These are phyloP conservation scores for Penicillium lagena DNA, from an alignment of 495 filamentous ascomycete genomes.

Conservation along the genomic window DNA sequence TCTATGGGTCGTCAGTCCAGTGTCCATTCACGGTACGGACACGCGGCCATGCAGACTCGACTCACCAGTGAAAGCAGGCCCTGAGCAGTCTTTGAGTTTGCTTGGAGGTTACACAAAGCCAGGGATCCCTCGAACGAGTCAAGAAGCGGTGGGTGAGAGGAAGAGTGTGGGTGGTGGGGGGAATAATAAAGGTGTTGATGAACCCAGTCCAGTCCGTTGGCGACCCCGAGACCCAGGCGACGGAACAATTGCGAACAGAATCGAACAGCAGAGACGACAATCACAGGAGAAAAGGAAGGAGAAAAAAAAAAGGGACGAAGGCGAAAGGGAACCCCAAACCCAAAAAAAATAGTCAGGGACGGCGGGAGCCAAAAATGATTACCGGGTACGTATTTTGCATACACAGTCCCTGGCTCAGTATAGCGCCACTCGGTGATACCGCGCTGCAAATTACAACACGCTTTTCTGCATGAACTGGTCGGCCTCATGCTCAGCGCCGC, in stretches of 20 bases:
- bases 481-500: background rate
- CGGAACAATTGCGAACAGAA: constrained; percentile 1
- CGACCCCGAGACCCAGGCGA: no score
- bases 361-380: no score
- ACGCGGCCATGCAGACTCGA: no score
- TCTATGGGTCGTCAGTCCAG: no score
- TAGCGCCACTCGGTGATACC: background rate
- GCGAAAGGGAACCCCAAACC: no score
- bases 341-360: no score
- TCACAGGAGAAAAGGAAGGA: constrained; percentile 3
- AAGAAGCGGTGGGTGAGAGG: background rate
- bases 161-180: no score
- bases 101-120: background rate
- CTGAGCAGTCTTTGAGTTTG: background rate
- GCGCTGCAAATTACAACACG: no score
- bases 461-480: constrained; percentile 1
- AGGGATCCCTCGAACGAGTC: constrained; percentile 1
- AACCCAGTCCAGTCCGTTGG: no score
- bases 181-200: background rate
- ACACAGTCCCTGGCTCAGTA: background rate
- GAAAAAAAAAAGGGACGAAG: constrained; percentile 6
- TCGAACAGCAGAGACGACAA: background rate
- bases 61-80: no score
- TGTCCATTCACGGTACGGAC: no score
- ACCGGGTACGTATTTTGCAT: constrained; percentile 1